Base-by-base conservation (phyloP, 2,329 filamentous ascomycete species). In the Trichoderma sp. region DNA sequence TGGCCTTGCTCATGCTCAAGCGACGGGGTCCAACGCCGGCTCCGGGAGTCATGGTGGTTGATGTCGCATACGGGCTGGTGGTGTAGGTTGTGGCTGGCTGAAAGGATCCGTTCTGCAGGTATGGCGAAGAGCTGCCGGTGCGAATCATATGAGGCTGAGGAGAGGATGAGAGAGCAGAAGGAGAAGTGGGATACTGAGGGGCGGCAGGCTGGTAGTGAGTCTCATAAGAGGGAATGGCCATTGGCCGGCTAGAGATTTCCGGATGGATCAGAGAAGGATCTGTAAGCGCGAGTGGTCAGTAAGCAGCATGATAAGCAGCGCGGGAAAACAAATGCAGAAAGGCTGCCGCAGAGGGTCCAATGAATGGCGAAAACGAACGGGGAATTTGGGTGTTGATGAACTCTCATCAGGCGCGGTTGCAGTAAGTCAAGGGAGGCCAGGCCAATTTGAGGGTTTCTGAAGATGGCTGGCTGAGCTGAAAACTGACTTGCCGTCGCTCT, bases 81-180 rank as follows among this genome's bases (percentile, higher is more conserved):
- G 82, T 79, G 73, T 83, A 86, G 73, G 82, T 82, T 53, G 86
- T 85, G 73, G 82, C 83, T 56, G 86, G 85, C 75, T 88, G 85
- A 76, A 86, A 90, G 74, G 82, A 79, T 57, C 84, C 82, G 74
- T 83, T 85, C 74, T 87, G 87, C 73, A 91, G 85, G 77, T 90
- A 91, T 3, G 92, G 92, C n/a, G 92, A 93, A 15, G 88, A 85
- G 78, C 87, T 90, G 73, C 85, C 87, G 70, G 83, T 85, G 76
- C 89, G 84, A 76, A 83, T 80, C 79, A 80, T 81, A 77, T 74
- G 82, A 76, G 74, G 84, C 82, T 83, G 86, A 32, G 83, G 86
- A 57, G 66, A 61, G 43, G 82, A 86, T 32, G 80, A 78, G 51
- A 89, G 89, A 66, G 88, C 85, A n/a, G 88, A 88, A 4, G 92